Conservation (phyloP, 2,329 filamentous ascomycete species). For the Colletotrichum sp. region DNA sequence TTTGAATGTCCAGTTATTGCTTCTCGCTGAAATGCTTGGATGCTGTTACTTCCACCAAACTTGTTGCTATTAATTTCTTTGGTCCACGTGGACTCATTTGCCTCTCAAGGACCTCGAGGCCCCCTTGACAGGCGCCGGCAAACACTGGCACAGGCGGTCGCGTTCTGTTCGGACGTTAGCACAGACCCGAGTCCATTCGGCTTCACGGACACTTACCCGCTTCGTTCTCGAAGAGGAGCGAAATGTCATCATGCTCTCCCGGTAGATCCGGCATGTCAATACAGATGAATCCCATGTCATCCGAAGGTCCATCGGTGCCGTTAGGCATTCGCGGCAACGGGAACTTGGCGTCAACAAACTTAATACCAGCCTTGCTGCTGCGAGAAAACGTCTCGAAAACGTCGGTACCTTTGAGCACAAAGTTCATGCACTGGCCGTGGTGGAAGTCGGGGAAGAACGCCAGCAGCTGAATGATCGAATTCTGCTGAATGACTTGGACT, state of each 20-base stretch:
- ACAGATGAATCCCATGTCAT: constrained; percentile 78
- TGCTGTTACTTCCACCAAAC: not conserved
- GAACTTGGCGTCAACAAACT: constrained; percentile 90
- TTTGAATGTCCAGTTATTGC: constrained; percentile 12
- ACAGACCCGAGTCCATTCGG: not conserved
- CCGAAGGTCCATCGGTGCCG: constrained; percentile 54
- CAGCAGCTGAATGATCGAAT: constrained; percentile 77
- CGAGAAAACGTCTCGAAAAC: constrained; percentile 74
- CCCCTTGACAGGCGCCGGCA: constrained; percentile 64
- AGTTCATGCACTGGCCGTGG: constrained; percentile 88
- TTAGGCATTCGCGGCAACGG: constrained; percentile 71
- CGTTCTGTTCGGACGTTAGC: constrained; percentile 47
- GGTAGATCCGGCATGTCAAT: constrained; percentile 88
- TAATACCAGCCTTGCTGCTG: constrained; percentile 72
- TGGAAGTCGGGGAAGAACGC: constrained; percentile 90
- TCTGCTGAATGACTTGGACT: constrained; percentile 79
- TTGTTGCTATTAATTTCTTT: not conserved
- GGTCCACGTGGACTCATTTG: constrained; percentile 7
- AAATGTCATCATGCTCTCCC: constrained; percentile 91
- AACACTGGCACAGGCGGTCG: constrained; percentile 54
- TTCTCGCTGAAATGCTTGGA: constrained; percentile 9
- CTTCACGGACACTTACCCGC: constrained; percentile 62
- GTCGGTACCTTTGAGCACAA: constrained; percentile 84
- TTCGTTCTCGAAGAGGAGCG: constrained; percentile 82
- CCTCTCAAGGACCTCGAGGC: constrained; percentile 35